Evolutionary conservation across 1,284 basidiomycete species (phyloP).

Genomic region (Ceratobasidium sp.): DNA sequence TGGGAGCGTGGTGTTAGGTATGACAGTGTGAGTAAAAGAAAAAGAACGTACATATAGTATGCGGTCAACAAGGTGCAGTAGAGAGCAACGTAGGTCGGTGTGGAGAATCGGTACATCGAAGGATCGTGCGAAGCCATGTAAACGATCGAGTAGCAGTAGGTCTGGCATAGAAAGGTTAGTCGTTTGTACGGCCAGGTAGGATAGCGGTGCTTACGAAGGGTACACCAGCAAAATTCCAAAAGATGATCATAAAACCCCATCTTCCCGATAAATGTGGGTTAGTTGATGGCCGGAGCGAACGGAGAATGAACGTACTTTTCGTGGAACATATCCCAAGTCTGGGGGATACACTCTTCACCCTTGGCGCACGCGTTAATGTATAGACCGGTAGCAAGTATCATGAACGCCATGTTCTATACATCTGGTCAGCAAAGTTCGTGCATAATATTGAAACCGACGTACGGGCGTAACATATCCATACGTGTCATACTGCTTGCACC

Average conservation of each 20-base stretch:
- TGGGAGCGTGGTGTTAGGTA: constrained; percentile 46
- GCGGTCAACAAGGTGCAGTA: no score
- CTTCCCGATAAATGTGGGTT: constrained; percentile 53
- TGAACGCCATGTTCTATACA: constrained; percentile 90
- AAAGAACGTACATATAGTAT: constrained; percentile 53
- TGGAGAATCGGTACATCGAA: no score
- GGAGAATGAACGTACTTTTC: neutral
- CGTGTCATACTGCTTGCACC: no score
- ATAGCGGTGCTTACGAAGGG: constrained; percentile 62
- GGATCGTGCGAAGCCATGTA: no score
- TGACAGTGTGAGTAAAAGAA: constrained; percentile 20
- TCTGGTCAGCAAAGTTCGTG: constrained; percentile 1
- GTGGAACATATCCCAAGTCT: no score
- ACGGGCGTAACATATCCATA: constrained; percentile 60
- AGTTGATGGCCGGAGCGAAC: neutral
- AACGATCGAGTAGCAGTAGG: no score
- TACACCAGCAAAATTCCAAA: constrained; percentile 96
- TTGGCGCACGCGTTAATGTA: no score
- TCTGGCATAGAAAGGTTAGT: no score
- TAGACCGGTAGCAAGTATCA: no score
- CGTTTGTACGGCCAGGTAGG: constrained; percentile 61
- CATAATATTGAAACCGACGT: constrained; percentile 53
- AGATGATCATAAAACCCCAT: constrained; percentile 95
- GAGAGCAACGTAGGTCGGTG: no score
- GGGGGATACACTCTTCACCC: no score